Percentiles rank a stretch among this genome's conserved stretches.
Conservation (phyloP, 73 alveolate genomes). For the Stentor roeselii region DNA sequence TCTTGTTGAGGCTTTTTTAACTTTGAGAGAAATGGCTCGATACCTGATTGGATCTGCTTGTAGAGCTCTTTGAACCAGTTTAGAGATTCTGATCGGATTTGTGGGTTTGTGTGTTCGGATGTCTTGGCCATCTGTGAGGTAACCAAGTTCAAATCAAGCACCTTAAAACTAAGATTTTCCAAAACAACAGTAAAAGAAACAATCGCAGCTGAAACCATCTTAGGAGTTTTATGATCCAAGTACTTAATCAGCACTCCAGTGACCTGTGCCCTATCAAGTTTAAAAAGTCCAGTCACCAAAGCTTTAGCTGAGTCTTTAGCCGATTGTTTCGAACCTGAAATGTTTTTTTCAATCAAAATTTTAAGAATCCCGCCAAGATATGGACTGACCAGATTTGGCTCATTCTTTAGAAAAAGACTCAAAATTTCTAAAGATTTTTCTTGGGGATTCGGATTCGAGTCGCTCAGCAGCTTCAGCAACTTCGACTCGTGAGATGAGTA, state of each 20-base stretch:
- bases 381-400: not conserved
- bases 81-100: slow-evolving; percentile 40
- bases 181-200: slow-evolving; percentile 25
- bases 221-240: not conserved
- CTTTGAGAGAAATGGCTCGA: slow-evolving; percentile 32
- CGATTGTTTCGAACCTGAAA: not conserved
- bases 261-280: slow-evolving; percentile 4
- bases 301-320: not conserved
- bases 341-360: not conserved
- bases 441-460: not conserved
- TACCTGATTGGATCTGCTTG: slow-evolving; percentile 42
- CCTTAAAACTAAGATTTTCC: slow-evolving; percentile 35
- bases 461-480: not conserved
- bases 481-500: not conserved
- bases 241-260: not conserved
- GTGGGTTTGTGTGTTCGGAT: slow-evolving; percentile 32
- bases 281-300: not conserved
- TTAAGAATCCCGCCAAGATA: not conserved
- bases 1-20: slow-evolving; percentile 45
- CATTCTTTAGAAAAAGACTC: not conserved
- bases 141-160: slow-evolving; percentile 33
- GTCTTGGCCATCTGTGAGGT: slow-evolving; percentile 2
- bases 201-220: slow-evolving; percentile 5
- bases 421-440: slow-evolving; percentile 21
- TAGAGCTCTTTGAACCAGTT: slow-evolving; percentile 48